phyloP scores from a whole-genome alignment of 495 filamentous ascomycete genomes.

The Podospora pseudoanserina region DNA sequence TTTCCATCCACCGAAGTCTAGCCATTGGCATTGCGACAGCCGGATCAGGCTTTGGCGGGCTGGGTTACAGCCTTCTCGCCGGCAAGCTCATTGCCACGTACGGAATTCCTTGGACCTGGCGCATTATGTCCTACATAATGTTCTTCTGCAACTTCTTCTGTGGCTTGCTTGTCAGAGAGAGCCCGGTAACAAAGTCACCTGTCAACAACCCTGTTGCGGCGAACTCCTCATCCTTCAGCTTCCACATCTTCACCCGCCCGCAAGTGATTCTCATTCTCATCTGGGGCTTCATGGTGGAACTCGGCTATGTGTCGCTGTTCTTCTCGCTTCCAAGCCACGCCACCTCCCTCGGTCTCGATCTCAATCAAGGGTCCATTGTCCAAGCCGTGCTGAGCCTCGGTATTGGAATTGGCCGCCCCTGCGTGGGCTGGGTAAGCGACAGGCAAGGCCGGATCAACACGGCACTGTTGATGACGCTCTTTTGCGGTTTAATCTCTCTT shows the following conservation, averaged over 20 bases:
- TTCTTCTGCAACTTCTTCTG: constrained; percentile 52
- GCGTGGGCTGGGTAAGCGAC: constrained; percentile 63
- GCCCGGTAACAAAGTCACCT: constrained; percentile 45
- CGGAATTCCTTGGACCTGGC: constrained; percentile 55
- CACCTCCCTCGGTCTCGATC: constrained; percentile 52
- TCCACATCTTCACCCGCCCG: background rate
- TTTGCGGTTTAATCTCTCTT: constrained; percentile 40
- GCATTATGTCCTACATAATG: constrained; percentile 52
- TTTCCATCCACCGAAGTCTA: constrained; percentile 56
- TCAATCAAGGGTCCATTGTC: constrained; percentile 60
- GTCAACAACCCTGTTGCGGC: constrained; percentile 17
- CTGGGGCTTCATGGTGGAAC: constrained; percentile 65
- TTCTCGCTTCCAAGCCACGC: constrained; percentile 66
- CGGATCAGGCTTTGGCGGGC: constrained; percentile 63
- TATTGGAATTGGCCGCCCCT: constrained; percentile 58
- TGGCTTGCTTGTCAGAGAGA: constrained; percentile 54
- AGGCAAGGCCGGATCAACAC: constrained; percentile 61
- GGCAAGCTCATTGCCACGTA: constrained; percentile 53
- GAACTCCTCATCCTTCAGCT: constrained; percentile 30
- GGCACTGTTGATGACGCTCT: constrained; percentile 31
- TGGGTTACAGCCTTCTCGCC: constrained; percentile 51
- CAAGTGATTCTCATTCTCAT: constrained; percentile 48
- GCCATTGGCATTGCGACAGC: constrained; percentile 65
- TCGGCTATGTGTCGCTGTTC: constrained; percentile 62
- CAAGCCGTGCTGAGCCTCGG: constrained; percentile 66